Evolutionary conservation across 1,284 basidiomycete species (phyloP).

Genomic region (Boletus albobrunnescens): DNA sequence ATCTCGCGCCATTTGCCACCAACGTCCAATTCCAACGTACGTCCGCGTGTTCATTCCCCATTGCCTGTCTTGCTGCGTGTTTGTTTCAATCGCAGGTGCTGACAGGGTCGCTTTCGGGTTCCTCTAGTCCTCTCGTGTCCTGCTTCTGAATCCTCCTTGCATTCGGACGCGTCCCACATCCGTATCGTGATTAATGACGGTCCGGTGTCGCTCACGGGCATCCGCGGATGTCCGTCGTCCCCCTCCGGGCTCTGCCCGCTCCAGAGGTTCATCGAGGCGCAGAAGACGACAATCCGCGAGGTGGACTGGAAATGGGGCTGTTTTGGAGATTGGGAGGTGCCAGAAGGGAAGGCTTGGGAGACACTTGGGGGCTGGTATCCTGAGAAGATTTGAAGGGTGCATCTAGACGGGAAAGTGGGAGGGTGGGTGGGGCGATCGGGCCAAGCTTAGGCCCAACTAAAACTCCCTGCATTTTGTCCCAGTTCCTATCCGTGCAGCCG

Average conservation of each 20-base stretch:
- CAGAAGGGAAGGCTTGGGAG: constrained; percentile 41
- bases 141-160: constrained; percentile 27
- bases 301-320: constrained; percentile 72
- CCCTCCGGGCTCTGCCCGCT: constrained; percentile 76
- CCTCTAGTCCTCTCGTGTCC: constrained; percentile 30
- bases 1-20: constrained; percentile 31
- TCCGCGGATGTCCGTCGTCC: constrained; percentile 64
- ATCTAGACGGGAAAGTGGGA: not conserved
- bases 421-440: not conserved
- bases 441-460: too few relatives aligned
- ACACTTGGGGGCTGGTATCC: constrained; percentile 47
- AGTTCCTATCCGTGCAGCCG: too few relatives aligned
- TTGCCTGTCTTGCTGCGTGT: not conserved
- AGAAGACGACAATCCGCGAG: constrained; percentile 47
- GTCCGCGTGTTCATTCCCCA: not conserved
- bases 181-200: constrained; percentile 9
- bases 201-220: constrained; percentile 65
- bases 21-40: constrained; percentile 35
- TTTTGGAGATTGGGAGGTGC: constrained; percentile 25
- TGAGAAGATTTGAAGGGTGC: not conserved
- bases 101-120: not conserved
- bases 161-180: not conserved
- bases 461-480: too few relatives aligned
- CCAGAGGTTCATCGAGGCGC: constrained; percentile 61
- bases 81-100: not conserved